Evolutionary conservation across 129 eudicot species (phyloP).

Genomic region (Sambucus nigra): DNA sequence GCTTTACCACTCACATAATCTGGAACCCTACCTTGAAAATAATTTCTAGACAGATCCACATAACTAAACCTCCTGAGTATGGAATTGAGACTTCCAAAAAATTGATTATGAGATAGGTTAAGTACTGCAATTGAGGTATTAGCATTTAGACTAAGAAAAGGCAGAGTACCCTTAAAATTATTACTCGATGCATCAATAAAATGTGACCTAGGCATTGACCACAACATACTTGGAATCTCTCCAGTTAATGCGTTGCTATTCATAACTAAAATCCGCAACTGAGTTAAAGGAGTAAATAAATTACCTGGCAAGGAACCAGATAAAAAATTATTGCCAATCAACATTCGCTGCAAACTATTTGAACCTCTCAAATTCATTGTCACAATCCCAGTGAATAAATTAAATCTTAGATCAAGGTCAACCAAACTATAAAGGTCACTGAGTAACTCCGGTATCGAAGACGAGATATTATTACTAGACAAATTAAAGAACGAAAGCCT

Average conservation of each 20-base stretch:
- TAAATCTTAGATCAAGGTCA: constrained; percentile 63
- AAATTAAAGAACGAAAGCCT: constrained; percentile 51
- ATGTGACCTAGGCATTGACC: constrained; percentile 53
- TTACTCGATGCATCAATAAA: constrained; percentile 60
- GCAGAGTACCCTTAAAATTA: constrained; percentile 61
- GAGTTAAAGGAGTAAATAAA: constrained; percentile 39
- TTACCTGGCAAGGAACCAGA: constrained; percentile 44
- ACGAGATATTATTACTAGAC: constrained; percentile 49
- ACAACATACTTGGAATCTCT: constrained; percentile 43
- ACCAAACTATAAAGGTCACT: constrained; percentile 53
- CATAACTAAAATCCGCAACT: constrained; percentile 44
- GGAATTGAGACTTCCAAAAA: constrained; percentile 52
- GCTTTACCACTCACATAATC: constrained; percentile 24
- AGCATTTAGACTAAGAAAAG: constrained; percentile 23
- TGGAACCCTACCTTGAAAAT: constrained; percentile 70
- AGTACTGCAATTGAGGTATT: constrained; percentile 31
- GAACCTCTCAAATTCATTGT: constrained; percentile 40
- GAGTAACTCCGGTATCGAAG: constrained; percentile 53
- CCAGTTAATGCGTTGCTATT: constrained; percentile 43
- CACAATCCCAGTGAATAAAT: constrained; percentile 44
- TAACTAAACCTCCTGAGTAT: constrained; percentile 42
- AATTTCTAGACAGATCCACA: constrained; percentile 66
- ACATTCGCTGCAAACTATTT: constrained; percentile 43
- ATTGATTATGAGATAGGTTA: constrained; percentile 59
- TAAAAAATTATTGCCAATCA: constrained; percentile 43